Percentiles rank a stretch among this genome's conserved stretches.
phyloP scores from a whole-genome alignment of 768 basidiomycete genomes.

The Lanmaoa pseudosensibilis region DNA sequence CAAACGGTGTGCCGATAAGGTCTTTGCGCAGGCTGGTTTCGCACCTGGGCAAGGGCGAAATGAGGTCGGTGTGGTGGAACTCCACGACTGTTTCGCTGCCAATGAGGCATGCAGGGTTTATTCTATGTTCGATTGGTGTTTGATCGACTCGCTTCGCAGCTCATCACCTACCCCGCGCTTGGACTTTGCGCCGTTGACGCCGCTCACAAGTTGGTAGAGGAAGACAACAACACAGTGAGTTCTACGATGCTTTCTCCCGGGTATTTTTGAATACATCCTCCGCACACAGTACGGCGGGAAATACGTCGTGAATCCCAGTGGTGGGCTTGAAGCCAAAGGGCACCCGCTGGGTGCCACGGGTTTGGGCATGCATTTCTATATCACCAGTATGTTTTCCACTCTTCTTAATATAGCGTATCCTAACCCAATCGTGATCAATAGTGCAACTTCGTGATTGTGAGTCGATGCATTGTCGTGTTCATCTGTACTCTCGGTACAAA shows the following conservation, averaged over 20 bases:
- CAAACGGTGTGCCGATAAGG: constrained; percentile 62
- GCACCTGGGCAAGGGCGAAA: constrained; percentile 59
- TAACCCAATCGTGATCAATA: constrained; percentile 23
- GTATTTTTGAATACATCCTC: neutral
- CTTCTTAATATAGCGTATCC: neutral
- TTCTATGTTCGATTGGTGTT: neutral
- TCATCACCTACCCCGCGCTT: constrained; percentile 80
- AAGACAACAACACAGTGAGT: constrained; percentile 75
- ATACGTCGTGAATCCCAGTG: constrained; percentile 82
- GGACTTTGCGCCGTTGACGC: constrained; percentile 66
- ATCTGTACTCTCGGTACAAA: neutral
- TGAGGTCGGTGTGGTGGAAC: constrained; percentile 79
- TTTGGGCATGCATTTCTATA: constrained; percentile 85
- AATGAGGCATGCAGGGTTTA: constrained; percentile 56
- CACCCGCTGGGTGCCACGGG: constrained; percentile 85
- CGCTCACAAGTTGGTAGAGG: constrained; percentile 72
- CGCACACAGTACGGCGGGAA: constrained; percentile 71
- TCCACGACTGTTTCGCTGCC: constrained; percentile 84
- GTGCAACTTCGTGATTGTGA: constrained; percentile 76
- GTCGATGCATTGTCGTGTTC: neutral
- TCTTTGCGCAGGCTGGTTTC: constrained; percentile 72
- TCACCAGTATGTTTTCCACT: constrained; percentile 54
- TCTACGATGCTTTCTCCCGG: neutral
- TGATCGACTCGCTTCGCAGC: constrained; percentile 37
- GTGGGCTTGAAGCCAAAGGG: constrained; percentile 86